Evolutionary conservation across 2,329 filamentous ascomycete species (phyloP).

Genomic region (Magnaporthiopsis rhizophila): DNA sequence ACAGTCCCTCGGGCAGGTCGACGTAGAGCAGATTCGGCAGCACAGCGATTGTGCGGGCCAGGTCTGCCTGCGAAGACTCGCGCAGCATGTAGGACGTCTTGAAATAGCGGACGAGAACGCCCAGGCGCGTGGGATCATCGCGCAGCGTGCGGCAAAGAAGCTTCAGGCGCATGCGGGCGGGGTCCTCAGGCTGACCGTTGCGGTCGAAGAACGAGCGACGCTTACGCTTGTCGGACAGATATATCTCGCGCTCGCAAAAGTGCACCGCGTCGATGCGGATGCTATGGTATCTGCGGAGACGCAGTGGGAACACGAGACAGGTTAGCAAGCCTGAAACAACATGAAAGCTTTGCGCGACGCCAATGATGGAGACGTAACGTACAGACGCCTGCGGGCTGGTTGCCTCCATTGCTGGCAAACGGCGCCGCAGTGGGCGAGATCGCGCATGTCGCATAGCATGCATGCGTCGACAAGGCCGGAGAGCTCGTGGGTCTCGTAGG

Average conservation of each 20-base stretch:
- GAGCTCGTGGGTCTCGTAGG: constrained; percentile 75
- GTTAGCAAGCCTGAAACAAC: constrained; percentile 7
- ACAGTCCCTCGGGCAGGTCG: constrained; percentile 84
- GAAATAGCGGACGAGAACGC: constrained; percentile 64
- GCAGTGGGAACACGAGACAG: constrained; percentile 10
- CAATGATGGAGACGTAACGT: constrained; percentile 27
- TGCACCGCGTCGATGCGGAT: constrained; percentile 91
- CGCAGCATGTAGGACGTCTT: constrained; percentile 94
- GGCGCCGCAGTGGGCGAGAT: constrained; percentile 71
- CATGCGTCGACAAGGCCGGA: constrained; percentile 72
- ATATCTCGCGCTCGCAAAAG: constrained; percentile 82
- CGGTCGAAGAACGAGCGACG: constrained; percentile 64
- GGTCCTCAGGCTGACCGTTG: constrained; percentile 74
- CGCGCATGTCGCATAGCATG: constrained; percentile 88
- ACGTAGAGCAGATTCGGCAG: constrained; percentile 81
- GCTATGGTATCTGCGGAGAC: constrained; percentile 62
- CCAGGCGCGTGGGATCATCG: constrained; percentile 62
- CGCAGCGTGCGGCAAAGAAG: constrained; percentile 77
- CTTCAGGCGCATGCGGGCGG: constrained; percentile 65
- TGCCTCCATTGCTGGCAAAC: constrained; percentile 66
- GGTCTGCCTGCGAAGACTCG: constrained; percentile 74
- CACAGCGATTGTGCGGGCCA: constrained; percentile 79
- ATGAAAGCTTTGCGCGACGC: background rate
- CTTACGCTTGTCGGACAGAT: constrained; percentile 71
- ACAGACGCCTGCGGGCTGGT: constrained; percentile 50